Evolutionary conservation across 176 grass and related monocot genomes (phyloP), one percentile per base, ranked within the genome.

Genomic region (Phyllostachys edulis): DNA sequence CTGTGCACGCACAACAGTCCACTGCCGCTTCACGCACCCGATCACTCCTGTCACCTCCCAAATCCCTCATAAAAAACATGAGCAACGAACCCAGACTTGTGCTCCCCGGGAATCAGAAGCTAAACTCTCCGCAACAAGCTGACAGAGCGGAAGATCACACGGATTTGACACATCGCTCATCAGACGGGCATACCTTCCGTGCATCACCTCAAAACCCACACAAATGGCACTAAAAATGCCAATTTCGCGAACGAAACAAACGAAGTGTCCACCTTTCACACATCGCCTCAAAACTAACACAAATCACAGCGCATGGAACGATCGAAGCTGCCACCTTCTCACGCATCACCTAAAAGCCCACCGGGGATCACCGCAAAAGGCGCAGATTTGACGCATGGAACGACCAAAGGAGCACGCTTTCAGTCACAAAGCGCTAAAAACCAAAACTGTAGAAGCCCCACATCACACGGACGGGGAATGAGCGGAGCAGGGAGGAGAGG

Each of bases 301-400:
- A 20, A 84, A 77, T 76, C 9, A 4, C 51, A 52, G 46, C n/a
- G 76, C 51, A 2, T 57, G 45, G 39, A 66, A 56, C 11, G 65
- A 12, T 16, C 27, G 7, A 47, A 38, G n/a, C 38, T 37, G 21
- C 71, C 83, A 90, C 55, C 83, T 86, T 90, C 62, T 34, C 45
- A 44, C 55, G 63, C 78, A 71, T 77, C 83, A 52, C 39, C 88
- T 23, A 24, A 17, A 37, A 59, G 55, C 1, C 20, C 55, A 21
- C 20, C 17, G 14, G 13, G 32, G 11, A 57, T 57, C 69, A 11
- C 65, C 5, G 64, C 64, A 14, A 8, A 20, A 1, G 5, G 34
- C 49, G 9, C 27, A 64, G 79, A 90, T 86, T 84, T 12, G 64
- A 44, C 37, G 45, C 78, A 20, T 59, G 45, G 65, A 45, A 59